Base-by-base conservation (phyloP, 2,329 filamentous ascomycete species). In the Didymella lethalis region DNA sequence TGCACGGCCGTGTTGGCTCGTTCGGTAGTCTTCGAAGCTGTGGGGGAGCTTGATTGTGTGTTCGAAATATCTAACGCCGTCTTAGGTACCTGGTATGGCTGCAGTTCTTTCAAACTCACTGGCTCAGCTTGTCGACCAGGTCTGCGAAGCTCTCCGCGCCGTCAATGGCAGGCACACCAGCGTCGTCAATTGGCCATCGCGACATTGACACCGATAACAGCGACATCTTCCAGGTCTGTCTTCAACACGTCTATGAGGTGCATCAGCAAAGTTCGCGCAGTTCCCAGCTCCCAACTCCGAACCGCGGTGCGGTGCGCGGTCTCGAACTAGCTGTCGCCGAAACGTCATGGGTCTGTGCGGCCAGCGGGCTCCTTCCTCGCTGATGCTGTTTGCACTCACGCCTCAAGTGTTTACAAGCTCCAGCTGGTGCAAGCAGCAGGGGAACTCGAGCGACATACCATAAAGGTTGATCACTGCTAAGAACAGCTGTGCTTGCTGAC, bases 21-120 rank as follows among this genome's bases (percentile, higher is more conserved):
- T 89, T 47, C 89, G 83, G 8, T 92, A 81, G 75, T 92, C 89
- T 70, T 93, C 90, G 77, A 92, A 92, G 14, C 86, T 89, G 70
- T 86, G 85, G 16, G 90, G 88, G 45, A 88, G 78, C 50, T 84
- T 82, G 54, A 92, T 82, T 23, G 85, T 85, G 57, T 88, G 84
- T 57, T 83, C 80, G 59, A 78, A 75, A 57, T 73, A 77, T 57
- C 76, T 77, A 50, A 23, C n/a, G n/a, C 14, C 41, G 6, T n/a
- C 48, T 74, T 53, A 74, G 66, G 44, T 54, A 36, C 32, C 32
- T 36, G 32, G 32, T 3, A 16, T 41, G 32, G 59, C 43, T 26
- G 25, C 51, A n/a, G 40, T 43, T 47, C 16, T 40, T 34, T 34
- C 40, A 18, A 45, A 57, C 54, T 29, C 55, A 66, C 68, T 68